These are phyloP conservation scores for Ballota nigra DNA, from an alignment of 257 asterid genomes.

Conservation along the genomic window DNA sequence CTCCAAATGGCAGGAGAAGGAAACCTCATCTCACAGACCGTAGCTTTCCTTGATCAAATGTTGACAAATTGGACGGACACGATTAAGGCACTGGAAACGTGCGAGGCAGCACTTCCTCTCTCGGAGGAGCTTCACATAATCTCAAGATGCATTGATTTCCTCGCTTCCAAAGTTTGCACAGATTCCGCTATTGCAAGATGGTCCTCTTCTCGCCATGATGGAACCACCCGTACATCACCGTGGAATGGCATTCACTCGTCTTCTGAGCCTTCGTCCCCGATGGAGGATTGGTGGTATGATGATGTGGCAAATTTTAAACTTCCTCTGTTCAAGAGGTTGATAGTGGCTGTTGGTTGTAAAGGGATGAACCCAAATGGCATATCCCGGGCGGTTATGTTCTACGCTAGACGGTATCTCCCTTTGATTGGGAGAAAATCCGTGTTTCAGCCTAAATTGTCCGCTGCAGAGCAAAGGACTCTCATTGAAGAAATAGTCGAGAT, in stretches of 20 bases:
- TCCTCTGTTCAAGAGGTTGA: slow-evolving; percentile 45
- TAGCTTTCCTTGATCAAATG: slow-evolving; percentile 35
- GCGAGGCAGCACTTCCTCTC: slow-evolving; percentile 38
- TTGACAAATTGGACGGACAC: slow-evolving; percentile 41
- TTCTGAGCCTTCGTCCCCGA: slow-evolving; percentile 26
- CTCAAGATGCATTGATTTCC: slow-evolving; percentile 46
- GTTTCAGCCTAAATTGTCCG: slow-evolving; percentile 28
- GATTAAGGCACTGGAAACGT: slow-evolving; percentile 43
- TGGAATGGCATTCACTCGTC: slow-evolving; percentile 39
- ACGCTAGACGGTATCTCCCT: slow-evolving; percentile 44
- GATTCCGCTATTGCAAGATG: slow-evolving; percentile 26
- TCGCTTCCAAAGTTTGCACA: slow-evolving; percentile 40
- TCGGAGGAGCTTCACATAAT: slow-evolving; percentile 46
- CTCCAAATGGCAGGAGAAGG: slow-evolving; percentile 55
- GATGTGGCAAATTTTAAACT: slow-evolving; percentile 35
- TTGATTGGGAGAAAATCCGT: slow-evolving; percentile 31
- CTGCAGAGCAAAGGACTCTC: slow-evolving; percentile 41
- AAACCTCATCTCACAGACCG: slow-evolving; percentile 43
- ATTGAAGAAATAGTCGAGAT: slow-evolving; percentile 45
- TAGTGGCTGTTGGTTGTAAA: slow-evolving; percentile 25
- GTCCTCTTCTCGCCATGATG: not conserved
- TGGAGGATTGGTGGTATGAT: slow-evolving; percentile 49
- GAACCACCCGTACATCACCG: slow-evolving; percentile 9
- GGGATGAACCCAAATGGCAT: slow-evolving; percentile 40
- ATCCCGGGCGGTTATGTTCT: slow-evolving; percentile 35